Evolutionary conservation across 176 grass and related monocot genomes (phyloP).

Genomic region (Oryza glumipatula): DNA sequence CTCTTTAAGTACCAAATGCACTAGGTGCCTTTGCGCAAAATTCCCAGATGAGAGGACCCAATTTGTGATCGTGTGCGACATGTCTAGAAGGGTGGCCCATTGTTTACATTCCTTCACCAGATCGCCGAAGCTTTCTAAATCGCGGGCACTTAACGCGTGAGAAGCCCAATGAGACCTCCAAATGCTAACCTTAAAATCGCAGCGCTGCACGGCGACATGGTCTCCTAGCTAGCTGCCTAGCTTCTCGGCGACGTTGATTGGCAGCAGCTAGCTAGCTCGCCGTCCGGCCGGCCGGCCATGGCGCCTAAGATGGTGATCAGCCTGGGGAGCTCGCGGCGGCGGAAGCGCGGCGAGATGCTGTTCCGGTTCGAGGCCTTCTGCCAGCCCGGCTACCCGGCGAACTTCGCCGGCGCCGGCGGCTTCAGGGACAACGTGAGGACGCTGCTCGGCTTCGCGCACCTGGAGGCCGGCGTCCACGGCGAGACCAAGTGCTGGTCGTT

Average conservation of each 20-base stretch:
- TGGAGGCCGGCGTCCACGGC: slow-evolving; percentile 66
- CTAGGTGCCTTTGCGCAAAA: slow-evolving; percentile 5
- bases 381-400: slow-evolving; percentile 69
- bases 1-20: neutral
- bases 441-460: slow-evolving; percentile 56
- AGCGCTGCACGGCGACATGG: neutral
- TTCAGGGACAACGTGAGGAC: slow-evolving; percentile 77
- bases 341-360: slow-evolving; percentile 70
- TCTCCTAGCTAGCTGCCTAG: neutral
- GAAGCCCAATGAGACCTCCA: slow-evolving; percentile 32
- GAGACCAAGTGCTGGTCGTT: slow-evolving; percentile 77
- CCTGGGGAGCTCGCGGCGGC: slow-evolving; percentile 64
- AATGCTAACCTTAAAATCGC: neutral
- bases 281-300: slow-evolving; percentile 33
- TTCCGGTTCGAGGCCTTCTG: slow-evolving; percentile 83
- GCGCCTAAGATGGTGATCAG: slow-evolving; percentile 61
- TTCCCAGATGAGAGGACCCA: neutral
- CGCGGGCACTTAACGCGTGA: slow-evolving; percentile 58
- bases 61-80: slow-evolving; percentile 3
- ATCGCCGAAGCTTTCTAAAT: slow-evolving; percentile 56
- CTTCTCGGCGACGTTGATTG: neutral
- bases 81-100: slow-evolving; percentile 51
- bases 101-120: slow-evolving; percentile 50
- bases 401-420: slow-evolving; percentile 56
- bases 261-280: neutral